Evolutionary conservation across 1,284 basidiomycete species (phyloP).

Genomic region (Chalciporus piperatoides): DNA sequence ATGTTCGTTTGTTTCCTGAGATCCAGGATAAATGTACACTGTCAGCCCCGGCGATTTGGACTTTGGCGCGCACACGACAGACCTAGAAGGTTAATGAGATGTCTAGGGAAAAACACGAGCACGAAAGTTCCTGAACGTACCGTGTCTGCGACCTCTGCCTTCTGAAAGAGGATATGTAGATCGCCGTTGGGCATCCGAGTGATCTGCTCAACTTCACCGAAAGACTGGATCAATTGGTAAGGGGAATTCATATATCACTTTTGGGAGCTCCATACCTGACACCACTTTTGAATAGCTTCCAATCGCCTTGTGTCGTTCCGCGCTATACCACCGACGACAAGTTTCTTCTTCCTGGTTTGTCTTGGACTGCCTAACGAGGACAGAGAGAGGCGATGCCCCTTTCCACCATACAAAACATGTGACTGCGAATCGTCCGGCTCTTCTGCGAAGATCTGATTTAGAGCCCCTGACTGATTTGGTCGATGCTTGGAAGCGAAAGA

Average conservation of each 20-base stretch:
- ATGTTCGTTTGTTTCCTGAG: constrained; percentile 53
- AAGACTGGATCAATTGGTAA: constrained; percentile 43
- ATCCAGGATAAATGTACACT: constrained; percentile 74
- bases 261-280: constrained; percentile 47
- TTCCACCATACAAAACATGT: constrained; percentile 33
- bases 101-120: neutral
- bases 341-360: constrained; percentile 48
- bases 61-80: constrained; percentile 69
- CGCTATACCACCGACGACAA: constrained; percentile 54
- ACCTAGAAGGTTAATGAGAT: constrained; percentile 42
- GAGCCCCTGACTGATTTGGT: constrained; percentile 13
- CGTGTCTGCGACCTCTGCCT: constrained; percentile 72
- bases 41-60: constrained; percentile 66
- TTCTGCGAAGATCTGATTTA: constrained; percentile 34
- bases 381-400: constrained; percentile 43
- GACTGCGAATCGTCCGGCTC: constrained; percentile 31
- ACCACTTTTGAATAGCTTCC: constrained; percentile 63
- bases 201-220: constrained; percentile 70
- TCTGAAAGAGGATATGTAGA: constrained; percentile 66
- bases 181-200: constrained; percentile 69
- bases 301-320: constrained; percentile 47
- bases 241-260: too few species aligned
- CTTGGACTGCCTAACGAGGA: constrained; percentile 40
- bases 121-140: constrained; percentile 38
- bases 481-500: constrained; percentile 26